A percentile compares a stretch with the other conserved stretches of the same genome.
phyloP scores from a whole-genome alignment of 805 yeast genomes.

The Candida boleticola region DNA sequence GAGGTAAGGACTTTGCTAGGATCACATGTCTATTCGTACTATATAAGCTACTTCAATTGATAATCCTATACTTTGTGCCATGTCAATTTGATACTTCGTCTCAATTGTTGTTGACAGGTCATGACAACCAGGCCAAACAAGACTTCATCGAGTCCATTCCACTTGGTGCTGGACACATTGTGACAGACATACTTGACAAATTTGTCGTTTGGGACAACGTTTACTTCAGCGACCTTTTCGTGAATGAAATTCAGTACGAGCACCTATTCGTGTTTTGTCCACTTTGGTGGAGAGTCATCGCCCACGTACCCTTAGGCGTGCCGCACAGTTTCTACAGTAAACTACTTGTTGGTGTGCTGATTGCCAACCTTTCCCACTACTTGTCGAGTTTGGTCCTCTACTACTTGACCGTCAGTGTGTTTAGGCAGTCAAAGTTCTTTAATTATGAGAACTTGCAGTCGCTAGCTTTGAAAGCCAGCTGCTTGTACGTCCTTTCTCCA shows the following conservation, averaged over 20 bases:
- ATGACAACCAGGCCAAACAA: conserved; percentile 10
- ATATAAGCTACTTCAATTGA: conserved; percentile 37
- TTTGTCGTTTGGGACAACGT: conserved; percentile 85
- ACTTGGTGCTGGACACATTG: neutral
- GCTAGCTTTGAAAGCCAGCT: conserved; percentile 30
- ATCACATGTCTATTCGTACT: conserved; percentile 18
- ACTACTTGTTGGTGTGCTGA: conserved; percentile 44
- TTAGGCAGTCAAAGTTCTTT: conserved; percentile 19
- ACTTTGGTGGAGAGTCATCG: conserved; percentile 62
- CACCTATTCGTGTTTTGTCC: conserved; percentile 91
- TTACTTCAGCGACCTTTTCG: conserved; percentile 61
- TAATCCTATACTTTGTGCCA: conserved; percentile 39
- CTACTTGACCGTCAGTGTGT: conserved; percentile 41
- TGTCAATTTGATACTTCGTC: conserved; percentile 51
- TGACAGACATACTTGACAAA: conserved; percentile 39
- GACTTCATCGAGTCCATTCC: conserved; percentile 7
- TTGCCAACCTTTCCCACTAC: conserved; percentile 55
- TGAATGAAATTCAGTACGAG: conserved; percentile 58
- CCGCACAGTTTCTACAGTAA: conserved; percentile 40
- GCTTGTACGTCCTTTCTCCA: conserved; percentile 61
- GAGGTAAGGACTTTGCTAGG: neutral
- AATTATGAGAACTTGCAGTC: conserved; percentile 18
- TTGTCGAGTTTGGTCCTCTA: conserved; percentile 49
- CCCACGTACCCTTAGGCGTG: conserved; percentile 15
- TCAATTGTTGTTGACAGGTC: conserved; percentile 26